Conservation (phyloP, 768 basidiomycete species). For the Pleurotus djamor region DNA sequence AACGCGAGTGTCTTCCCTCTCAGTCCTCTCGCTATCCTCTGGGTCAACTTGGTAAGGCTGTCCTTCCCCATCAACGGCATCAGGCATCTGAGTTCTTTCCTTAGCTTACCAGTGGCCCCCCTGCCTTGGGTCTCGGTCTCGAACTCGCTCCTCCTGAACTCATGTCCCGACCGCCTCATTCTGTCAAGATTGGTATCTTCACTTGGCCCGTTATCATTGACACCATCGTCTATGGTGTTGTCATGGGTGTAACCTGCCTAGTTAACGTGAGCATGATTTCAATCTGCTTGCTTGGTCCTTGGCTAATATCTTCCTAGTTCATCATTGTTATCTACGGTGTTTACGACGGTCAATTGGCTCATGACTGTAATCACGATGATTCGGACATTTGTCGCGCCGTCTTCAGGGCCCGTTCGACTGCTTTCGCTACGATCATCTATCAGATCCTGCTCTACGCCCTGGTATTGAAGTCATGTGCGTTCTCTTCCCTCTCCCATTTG, state of each 20-base stretch:
- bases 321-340: slow-evolving; percentile 33
- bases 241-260: slow-evolving; percentile 32
- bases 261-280: slow-evolving; percentile 21
- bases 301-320: slow-evolving; percentile 19
- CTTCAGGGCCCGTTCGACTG: slow-evolving; percentile 31
- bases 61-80: too few relatives aligned
- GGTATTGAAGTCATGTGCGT: slow-evolving; percentile 35
- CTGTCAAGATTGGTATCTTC: slow-evolving; percentile 32
- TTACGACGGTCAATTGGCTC: slow-evolving; percentile 24
- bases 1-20: slow-evolving; percentile 53
- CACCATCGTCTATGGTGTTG: slow-evolving; percentile 29
- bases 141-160: slow-evolving; percentile 46
- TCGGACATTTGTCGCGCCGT: slow-evolving; percentile 24
- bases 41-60: slow-evolving; percentile 46
- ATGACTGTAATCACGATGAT: slow-evolving; percentile 26
- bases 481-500: not conserved
- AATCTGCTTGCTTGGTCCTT: not conserved
- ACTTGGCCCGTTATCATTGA: slow-evolving; percentile 35
- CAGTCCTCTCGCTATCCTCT: slow-evolving; percentile 47
- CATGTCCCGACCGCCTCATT: slow-evolving; percentile 45
- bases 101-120: slow-evolving; percentile 42
- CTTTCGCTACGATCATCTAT: slow-evolving; percentile 35
- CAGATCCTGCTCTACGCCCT: slow-evolving; percentile 31
- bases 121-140: slow-evolving; percentile 54
- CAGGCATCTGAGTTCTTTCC: not conserved